A percentile compares a stretch with the other conserved stretches of the same genome.
Evolutionary conservation across 331 rosid genomes (phyloP).

Genomic region (Acacia pycnantha): DNA sequence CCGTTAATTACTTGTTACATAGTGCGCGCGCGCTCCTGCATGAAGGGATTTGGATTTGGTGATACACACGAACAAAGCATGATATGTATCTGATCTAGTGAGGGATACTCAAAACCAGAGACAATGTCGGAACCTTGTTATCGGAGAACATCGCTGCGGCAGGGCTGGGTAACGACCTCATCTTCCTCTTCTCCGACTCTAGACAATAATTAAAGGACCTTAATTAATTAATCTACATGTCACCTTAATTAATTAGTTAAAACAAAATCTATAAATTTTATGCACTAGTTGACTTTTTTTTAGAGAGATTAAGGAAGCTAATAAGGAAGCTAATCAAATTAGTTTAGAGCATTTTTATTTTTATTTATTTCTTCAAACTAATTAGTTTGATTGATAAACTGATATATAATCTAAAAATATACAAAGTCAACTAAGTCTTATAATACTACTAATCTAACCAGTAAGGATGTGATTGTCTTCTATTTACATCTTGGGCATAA

Average conservation of each 20-base stretch:
- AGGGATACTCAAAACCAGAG: not conserved
- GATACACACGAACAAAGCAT: not conserved
- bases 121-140: not conserved
- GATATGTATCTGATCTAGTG: not conserved
- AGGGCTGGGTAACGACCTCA: not conserved
- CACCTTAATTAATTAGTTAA: too few relatives aligned
- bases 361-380: too few relatives aligned
- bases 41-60: not conserved
- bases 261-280: not conserved
- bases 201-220: not conserved
- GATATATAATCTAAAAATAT: too few relatives aligned
- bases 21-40: not conserved
- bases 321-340: too few relatives aligned
- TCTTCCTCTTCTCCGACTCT: not conserved
- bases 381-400: too few relatives aligned
- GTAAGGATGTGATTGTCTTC: not conserved
- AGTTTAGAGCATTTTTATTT: too few relatives aligned
- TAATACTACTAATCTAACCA: not conserved
- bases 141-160: not conserved
- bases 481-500: not conserved
- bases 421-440: too few relatives aligned
- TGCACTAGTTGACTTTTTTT: too few relatives aligned
- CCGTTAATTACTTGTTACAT: not conserved
- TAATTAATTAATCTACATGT: too few relatives aligned
- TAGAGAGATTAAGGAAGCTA: too few relatives aligned